Evolutionary conservation across 2,329 filamentous ascomycete genomes (phyloP).

Genomic region (Penicillium psychrosexuale): DNA sequence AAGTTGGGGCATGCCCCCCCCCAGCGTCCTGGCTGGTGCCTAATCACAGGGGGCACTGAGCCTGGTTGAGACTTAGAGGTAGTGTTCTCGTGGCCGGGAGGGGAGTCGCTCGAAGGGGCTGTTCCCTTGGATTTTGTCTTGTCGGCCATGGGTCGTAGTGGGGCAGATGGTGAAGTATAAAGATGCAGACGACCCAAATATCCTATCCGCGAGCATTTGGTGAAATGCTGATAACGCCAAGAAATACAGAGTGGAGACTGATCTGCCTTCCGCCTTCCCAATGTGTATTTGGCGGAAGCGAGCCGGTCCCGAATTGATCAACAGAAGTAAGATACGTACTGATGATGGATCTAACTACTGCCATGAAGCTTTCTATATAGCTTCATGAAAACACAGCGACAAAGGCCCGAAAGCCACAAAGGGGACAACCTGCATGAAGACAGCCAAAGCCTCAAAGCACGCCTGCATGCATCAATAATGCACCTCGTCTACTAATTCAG

Average conservation of each 20-base stretch:
- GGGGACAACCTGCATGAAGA: too few species aligned
- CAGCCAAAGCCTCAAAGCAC: too few species aligned
- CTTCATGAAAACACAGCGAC: too few species aligned
- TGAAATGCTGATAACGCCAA: not conserved
- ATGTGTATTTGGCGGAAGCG: not conserved
- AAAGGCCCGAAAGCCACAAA: too few species aligned
- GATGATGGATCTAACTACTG: too few species aligned
- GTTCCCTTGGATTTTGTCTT: not conserved
- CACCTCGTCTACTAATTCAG: too few species aligned
- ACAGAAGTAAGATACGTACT: too few species aligned
- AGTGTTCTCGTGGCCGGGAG: not conserved
- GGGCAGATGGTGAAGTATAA: not conserved
- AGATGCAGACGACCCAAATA: not conserved
- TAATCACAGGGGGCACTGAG: not conserved
- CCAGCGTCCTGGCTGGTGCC: not conserved
- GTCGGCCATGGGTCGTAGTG: not conserved
- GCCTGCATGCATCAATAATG: too few species aligned
- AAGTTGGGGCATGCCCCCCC: not conserved
- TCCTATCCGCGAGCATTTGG: not conserved
- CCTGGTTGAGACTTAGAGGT: not conserved
- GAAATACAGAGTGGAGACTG: not conserved
- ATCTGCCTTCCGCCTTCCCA: not conserved
- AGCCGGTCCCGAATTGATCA: too few species aligned
- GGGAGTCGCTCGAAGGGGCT: not conserved
- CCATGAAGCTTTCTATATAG: too few species aligned